Evolutionary conservation across 208 protist genomes (phyloP), one percentile per base, ranked within the genome.

Genomic region (Wallacemonas sp.): DNA sequence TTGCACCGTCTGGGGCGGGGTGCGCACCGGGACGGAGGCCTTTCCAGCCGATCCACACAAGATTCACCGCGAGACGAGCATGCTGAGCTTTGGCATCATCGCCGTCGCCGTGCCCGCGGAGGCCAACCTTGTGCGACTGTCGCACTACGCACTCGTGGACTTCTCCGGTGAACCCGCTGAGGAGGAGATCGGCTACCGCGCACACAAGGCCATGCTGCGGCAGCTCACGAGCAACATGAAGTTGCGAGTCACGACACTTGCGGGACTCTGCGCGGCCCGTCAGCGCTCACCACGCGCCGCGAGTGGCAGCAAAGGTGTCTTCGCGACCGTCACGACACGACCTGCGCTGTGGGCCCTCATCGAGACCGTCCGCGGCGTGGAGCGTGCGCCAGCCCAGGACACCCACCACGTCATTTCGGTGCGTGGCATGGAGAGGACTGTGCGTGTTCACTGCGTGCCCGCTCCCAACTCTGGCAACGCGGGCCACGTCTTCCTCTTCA

Each of bases 31-130:
- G 2, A 30, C 30, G 38, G 32, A 23, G 39, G 24, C 27, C 11
- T 33, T 57, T 24, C 29, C 30, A 16, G n/a, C 9, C 29, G 61
- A 72, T 47, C 68, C 68, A 9, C 41, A 68, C 21, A 47, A 65
- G 4, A 29, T 34, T 6, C 68, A 72, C 44, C 67, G 61, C 2
- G 62, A 60, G 2, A 55, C 68, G 32, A 17, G 21, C 23, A 57
- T 58, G 34, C 65, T 60, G 1, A 36, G 72, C 36, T 79, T 74
- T 43, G 80, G 75, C 33, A 17, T 74, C 19, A 47, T 61, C 21
- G 80, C 75, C 9, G 72, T 79, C 2, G 78, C 78, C 48, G 44
- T 85, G 2, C 74, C 78, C 2, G 55, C 47, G 19, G 65, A 61
- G 8, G 73, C 78, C 1, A 21, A n/a, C 1, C 30, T 32, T 2